phyloP scores from a whole-genome alignment of 2,329 filamentous ascomycete genomes.

The Neopestalotiopsis sp. region DNA sequence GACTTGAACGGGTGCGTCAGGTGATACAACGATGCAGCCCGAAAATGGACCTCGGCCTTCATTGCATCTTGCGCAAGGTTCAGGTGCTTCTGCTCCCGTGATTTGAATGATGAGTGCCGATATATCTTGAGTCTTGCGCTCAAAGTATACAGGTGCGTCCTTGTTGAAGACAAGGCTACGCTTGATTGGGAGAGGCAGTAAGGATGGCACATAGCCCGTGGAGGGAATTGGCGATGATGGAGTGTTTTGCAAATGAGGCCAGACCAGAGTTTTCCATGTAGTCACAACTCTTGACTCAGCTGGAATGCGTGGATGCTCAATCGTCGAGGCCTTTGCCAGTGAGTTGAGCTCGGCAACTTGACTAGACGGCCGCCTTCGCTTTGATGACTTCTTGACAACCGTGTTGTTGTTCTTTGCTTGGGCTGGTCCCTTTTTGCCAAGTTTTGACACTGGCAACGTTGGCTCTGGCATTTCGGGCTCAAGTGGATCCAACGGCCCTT shows the following conservation, averaged over 20 bases:
- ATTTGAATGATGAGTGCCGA: conserved; percentile 27
- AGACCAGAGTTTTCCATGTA: conserved; percentile 11
- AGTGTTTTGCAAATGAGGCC: conserved; percentile 20
- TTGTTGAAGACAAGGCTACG: conserved; percentile 25
- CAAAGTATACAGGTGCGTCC: conserved; percentile 17
- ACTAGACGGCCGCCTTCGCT: too few relatives aligned
- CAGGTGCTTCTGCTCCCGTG: conserved; percentile 20
- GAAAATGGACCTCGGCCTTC: conserved; percentile 24
- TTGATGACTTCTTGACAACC: too few relatives aligned
- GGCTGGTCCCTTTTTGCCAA: background rate
- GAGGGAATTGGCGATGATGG: conserved; percentile 22
- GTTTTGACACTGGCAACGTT: conserved; percentile 19
- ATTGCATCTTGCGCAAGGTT: conserved; percentile 22
- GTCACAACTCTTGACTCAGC: too few relatives aligned
- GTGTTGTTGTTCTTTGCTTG: background rate
- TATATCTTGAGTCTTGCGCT: conserved; percentile 24
- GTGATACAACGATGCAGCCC: conserved; percentile 26
- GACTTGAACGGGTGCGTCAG: conserved; percentile 18
- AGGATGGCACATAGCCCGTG: conserved; percentile 21
- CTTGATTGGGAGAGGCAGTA: conserved; percentile 22
- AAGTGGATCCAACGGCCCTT: conserved; percentile 24
- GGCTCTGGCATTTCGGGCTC: conserved; percentile 27
- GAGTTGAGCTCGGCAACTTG: too few relatives aligned
- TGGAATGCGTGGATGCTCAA: too few relatives aligned
- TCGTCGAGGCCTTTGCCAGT: too few relatives aligned